Evolutionary conservation across 306 rosid genomes (phyloP), one percentile per base, ranked within the genome.

Genomic region (Gynostemma pentaphyllum): DNA sequence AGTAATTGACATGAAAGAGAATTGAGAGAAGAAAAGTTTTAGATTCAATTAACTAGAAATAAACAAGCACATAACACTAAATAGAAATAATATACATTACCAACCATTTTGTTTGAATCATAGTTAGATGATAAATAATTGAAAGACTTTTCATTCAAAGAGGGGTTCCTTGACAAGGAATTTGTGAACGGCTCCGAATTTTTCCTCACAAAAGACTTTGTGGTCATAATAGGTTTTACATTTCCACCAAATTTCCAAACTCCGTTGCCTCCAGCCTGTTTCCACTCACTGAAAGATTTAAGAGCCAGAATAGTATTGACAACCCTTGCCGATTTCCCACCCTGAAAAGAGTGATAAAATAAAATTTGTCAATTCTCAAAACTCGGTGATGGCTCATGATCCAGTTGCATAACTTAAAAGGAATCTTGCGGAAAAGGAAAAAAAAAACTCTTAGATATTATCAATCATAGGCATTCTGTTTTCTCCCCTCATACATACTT

Each of bases 191-290:
- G 96, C 75, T 91, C 98, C 0, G 89, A 87, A 66, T 83, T 87
- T 73, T 87, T 91, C 46, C 96, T 80, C 45, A 79, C 80, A 63
- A 87, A 85, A 37, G 92, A 65, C 66, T 87, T 87, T 28, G 80
- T 59, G 4, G 89, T 55, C 16, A 73, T 15, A 12, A 77, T 27
- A 12, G 90, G 80, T 61, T 91, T 91, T 51, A 83, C 69, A 72
- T 82, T 85, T 70, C 86, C 96, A 66, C 98, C 92, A 67, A 87
- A 91, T 67, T 87, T 91, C 96, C 95, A 91, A 42, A 69, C 79
- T 45, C 96, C 98, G 73, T 75, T 70, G 70, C 80, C 86, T 68
- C 96, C 96, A 0, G 79, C 74, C 44, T 80, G 92, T 79, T 91
- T 91, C 98, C 98, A 85, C 49, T 87, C 96, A 64, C 80, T 72